Evolutionary conservation across 805 yeast genomes (phyloP).

Genomic region (Ogataea corticis): DNA sequence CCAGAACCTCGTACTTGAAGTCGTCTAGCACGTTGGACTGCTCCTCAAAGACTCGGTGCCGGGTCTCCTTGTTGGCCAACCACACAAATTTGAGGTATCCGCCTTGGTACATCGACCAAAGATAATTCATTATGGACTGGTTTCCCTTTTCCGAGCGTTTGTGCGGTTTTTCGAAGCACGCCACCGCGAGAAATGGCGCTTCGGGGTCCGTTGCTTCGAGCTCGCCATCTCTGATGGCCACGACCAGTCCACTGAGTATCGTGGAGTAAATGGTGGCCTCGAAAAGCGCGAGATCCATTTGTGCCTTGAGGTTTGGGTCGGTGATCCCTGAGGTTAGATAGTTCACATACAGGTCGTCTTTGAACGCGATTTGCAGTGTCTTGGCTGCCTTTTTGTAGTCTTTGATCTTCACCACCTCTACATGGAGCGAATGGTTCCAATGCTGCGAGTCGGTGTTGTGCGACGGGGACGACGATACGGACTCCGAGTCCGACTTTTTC

Average conservation of each 20-base stretch:
- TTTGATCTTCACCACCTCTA: constrained; percentile 35
- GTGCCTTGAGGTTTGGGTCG: constrained; percentile 37
- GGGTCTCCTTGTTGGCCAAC: constrained; percentile 42
- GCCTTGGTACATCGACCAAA: constrained; percentile 36
- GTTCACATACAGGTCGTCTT: constrained; percentile 53
- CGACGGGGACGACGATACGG: neutral
- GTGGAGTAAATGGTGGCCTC: constrained; percentile 55
- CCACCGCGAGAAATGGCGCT: constrained; percentile 53
- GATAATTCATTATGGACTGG: constrained; percentile 33
- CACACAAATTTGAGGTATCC: constrained; percentile 37
- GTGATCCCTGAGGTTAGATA: constrained; percentile 47
- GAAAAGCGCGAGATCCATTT: constrained; percentile 50
- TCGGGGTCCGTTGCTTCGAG: constrained; percentile 41
- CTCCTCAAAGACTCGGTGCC: constrained; percentile 51
- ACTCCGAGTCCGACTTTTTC: constrained; percentile 12
- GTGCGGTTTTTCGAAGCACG: constrained; percentile 46
- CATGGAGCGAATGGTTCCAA: constrained; percentile 14
- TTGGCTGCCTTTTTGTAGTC: constrained; percentile 58
- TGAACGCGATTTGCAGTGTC: constrained; percentile 53
- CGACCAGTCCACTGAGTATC: constrained; percentile 49
- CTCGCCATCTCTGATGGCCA: constrained; percentile 49
- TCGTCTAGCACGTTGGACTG: constrained; percentile 47
- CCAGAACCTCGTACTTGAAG: constrained; percentile 45
- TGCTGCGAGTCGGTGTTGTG: neutral
- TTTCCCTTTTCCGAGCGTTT: constrained; percentile 16